phyloP scores from a whole-genome alignment of 2,329 filamentous ascomycete species.

The Alternaria sp. region DNA sequence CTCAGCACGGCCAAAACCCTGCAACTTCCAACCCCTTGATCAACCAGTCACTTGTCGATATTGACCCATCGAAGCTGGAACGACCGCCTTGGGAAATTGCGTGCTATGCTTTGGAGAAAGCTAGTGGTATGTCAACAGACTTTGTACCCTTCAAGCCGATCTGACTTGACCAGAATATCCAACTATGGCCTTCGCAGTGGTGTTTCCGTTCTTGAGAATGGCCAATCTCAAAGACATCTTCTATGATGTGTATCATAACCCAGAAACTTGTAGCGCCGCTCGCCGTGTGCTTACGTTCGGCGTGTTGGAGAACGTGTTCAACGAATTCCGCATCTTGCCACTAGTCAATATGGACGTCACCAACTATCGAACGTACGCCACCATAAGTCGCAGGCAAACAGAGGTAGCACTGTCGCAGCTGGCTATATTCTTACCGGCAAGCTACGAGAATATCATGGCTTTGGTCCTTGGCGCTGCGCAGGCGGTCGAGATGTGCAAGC shows the following conservation, averaged over 20 bases:
- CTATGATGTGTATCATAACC: slow-evolving; percentile 33
- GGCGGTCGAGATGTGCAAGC: slow-evolving; percentile 45
- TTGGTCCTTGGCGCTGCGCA: slow-evolving; percentile 40
- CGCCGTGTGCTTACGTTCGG: slow-evolving; percentile 41
- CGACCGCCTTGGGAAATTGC: slow-evolving; percentile 41
- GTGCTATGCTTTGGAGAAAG: slow-evolving; percentile 32
- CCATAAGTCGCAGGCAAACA: slow-evolving; percentile 50
- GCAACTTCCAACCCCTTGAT: slow-evolving; percentile 26
- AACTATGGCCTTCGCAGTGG: slow-evolving; percentile 41
- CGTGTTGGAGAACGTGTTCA: slow-evolving; percentile 37
- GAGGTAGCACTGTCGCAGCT: slow-evolving; percentile 48
- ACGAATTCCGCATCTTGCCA: slow-evolving; percentile 32
- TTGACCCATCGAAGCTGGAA: slow-evolving; percentile 36
- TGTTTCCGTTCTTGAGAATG: slow-evolving; percentile 42
- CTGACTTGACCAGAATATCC: slow-evolving; percentile 30
- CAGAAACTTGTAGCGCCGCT: slow-evolving; percentile 23
- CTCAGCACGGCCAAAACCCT: slow-evolving; percentile 28
- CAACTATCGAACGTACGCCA: slow-evolving; percentile 10
- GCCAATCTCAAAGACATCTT: slow-evolving; percentile 32
- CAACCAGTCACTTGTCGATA: slow-evolving; percentile 31
- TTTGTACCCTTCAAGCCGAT: neutral
- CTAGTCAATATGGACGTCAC: slow-evolving; percentile 18
- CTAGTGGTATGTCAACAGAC: slow-evolving; percentile 32
- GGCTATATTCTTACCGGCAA: slow-evolving; percentile 42
- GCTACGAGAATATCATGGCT: slow-evolving; percentile 46